A percentile compares a stretch with the other conserved stretches of the same genome.
These are phyloP conservation scores for Podochytrium sp. DNA, from an alignment of 192 early-diverging fungal species.

Conservation along the genomic window DNA sequence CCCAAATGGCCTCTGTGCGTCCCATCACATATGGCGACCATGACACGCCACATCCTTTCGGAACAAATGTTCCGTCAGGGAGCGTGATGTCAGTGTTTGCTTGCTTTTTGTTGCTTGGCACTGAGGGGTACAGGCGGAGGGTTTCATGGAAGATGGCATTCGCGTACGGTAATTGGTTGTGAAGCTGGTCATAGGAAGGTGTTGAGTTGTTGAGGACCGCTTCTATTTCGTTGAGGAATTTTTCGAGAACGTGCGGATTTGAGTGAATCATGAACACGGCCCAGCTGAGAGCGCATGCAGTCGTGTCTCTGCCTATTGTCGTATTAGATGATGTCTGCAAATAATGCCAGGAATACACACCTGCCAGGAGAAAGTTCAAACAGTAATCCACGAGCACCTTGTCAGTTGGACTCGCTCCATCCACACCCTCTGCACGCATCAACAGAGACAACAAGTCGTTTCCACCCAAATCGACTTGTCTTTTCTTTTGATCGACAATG, in stretches of 20 bases:
- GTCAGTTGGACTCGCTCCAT: slow-evolving; percentile 33
- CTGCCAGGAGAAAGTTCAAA: slow-evolving; percentile 51
- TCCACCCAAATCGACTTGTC: background rate
- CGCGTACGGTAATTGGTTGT: slow-evolving; percentile 53
- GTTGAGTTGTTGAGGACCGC: background rate
- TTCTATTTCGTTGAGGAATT: slow-evolving; percentile 38
- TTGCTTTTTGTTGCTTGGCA: slow-evolving; percentile 62
- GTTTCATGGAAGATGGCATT: slow-evolving; percentile 62
- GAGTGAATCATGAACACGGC: slow-evolving; percentile 49
- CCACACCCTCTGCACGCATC: slow-evolving; percentile 29
- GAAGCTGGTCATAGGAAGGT: slow-evolving; percentile 44
- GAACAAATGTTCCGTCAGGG: slow-evolving; percentile 61
- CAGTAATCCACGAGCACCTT: slow-evolving; percentile 41
- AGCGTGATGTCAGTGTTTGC: slow-evolving; percentile 61
- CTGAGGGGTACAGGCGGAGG: slow-evolving; percentile 68
- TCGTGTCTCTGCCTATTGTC: slow-evolving; percentile 56
- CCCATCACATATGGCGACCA: slow-evolving; percentile 58
- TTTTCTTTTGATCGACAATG: slow-evolving; percentile 25
- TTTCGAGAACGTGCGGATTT: slow-evolving; percentile 35
- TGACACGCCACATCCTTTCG: slow-evolving; percentile 50
- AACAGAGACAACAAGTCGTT: slow-evolving; percentile 42
- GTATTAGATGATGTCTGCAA: no score
- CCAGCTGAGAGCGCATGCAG: slow-evolving; percentile 62
- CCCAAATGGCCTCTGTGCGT: slow-evolving; percentile 62
- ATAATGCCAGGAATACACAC: background rate